Percentiles rank a stretch among this genome's conserved stretches.
Evolutionary conservation across 176 grass and related monocot genomes (phyloP).

Genomic region (Oryza brachyantha): DNA sequence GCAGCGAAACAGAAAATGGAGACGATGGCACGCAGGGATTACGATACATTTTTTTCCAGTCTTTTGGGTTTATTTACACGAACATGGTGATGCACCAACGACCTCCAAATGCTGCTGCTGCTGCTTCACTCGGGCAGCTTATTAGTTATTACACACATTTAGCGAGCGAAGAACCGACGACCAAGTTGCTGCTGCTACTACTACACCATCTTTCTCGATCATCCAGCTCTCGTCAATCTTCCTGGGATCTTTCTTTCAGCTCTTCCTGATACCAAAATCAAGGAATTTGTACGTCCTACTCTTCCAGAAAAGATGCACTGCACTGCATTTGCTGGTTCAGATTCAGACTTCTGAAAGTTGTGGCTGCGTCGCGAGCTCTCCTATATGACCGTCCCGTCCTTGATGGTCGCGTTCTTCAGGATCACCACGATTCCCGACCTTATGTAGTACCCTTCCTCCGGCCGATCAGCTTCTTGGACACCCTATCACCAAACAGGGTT

Average conservation of each 20-base stretch:
- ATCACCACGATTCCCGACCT: conserved; percentile 54
- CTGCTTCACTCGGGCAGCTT: conserved; percentile 21
- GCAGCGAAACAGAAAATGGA: background rate
- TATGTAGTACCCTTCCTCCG: conserved; percentile 59
- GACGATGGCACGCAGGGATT: background rate
- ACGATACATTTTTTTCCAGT: conserved; percentile 11
- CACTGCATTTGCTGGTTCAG: too few species aligned
- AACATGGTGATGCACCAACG: conserved; percentile 18
- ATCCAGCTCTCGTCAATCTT: background rate
- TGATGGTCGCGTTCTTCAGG: conserved; percentile 68
- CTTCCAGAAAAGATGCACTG: background rate
- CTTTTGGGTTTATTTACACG: conserved; percentile 42
- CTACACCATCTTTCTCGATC: background rate
- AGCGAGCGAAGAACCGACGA: background rate
- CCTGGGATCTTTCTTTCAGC: background rate
- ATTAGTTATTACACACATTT: conserved; percentile 35
- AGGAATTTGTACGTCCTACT: background rate
- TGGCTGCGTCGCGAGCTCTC: background rate
- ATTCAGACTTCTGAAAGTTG: background rate
- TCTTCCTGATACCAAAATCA: background rate
- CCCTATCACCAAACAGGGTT: conserved; percentile 34
- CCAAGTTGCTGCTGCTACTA: background rate
- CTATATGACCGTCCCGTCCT: conserved; percentile 62
- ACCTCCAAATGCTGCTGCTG: conserved; percentile 28
- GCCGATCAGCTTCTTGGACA: conserved; percentile 61